phyloP scores from a whole-genome alignment of 2,329 filamentous ascomycete species.

The Colletotrichum destructivum region DNA sequence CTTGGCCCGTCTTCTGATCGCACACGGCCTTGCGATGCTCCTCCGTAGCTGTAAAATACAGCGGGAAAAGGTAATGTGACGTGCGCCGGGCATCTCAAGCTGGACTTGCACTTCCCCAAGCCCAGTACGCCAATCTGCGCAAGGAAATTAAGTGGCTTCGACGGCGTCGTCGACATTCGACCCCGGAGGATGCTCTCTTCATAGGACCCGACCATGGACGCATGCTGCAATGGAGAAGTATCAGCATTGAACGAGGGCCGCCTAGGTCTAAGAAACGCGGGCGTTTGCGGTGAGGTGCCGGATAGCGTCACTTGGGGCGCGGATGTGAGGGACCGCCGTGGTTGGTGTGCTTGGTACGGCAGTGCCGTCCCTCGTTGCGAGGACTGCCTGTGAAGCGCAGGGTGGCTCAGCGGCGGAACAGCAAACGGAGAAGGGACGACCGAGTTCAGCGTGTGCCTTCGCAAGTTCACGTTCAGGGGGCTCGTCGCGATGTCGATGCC shows the following conservation, averaged over 20 bases:
- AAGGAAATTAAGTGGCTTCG: constrained; percentile 91
- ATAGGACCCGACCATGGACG: constrained; percentile 97
- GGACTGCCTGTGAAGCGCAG: constrained; percentile 38
- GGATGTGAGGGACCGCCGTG: constrained; percentile 80
- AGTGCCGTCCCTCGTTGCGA: constrained; percentile 72
- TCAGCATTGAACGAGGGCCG: constrained; percentile 82
- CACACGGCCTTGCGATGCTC: constrained; percentile 73
- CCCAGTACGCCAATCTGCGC: constrained; percentile 96
- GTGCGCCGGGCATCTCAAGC: constrained; percentile 88
- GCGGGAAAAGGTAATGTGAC: constrained; percentile 93
- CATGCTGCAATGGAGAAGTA: constrained; percentile 84
- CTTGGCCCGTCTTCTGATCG: constrained; percentile 89
- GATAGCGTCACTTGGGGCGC: constrained; percentile 62
- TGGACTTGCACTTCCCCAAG: constrained; percentile 88
- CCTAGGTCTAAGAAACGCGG: constrained; percentile 68
- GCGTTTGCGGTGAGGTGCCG: constrained; percentile 64
- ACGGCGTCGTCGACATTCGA: constrained; percentile 96
- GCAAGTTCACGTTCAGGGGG: constrained; percentile 54
- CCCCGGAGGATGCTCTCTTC: constrained; percentile 96
- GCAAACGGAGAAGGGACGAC: constrained; percentile 64
- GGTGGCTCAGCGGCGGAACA: constrained; percentile 55
- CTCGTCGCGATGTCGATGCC: constrained; percentile 63
- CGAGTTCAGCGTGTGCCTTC: constrained; percentile 82
- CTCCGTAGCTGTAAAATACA: constrained; percentile 94
- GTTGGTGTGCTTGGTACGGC: constrained; percentile 84